Evolutionary conservation across 345 rosid species (phyloP), one percentile per base, ranked within the genome.

Genomic region (Nasturtium officinale): DNA sequence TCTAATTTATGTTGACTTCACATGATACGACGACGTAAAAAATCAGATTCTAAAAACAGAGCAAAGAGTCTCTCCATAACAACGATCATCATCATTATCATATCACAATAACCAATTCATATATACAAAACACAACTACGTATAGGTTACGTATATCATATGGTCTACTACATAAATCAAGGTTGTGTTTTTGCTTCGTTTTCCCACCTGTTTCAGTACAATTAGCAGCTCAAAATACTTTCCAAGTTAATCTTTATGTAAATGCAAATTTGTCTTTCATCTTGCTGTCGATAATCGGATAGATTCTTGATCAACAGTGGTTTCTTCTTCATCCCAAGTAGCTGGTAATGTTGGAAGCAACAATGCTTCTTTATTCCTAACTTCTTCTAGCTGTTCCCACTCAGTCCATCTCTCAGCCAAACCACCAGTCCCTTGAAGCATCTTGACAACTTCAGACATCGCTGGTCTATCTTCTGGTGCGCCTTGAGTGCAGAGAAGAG

Each of bases 401-500:
- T 75, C 83, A 0, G 79, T 85, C 95, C 97, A 94, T 75, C 86
- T 89, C 85, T 84, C 91, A 8, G 85, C 83, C 40, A 91, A 71
- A 10, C 85, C 88, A 5, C 90, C 92, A 21, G 63, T 82, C 65
- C 92, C 97, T 75, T 75, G 82, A 65, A 91, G 83, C 98, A 94
- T 83, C 63, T 87, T 81, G 3, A 94, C 96, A 26, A 89, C 97
- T 64, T 83, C 86, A 3, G 84, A 62, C 96, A 94, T 91, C 15
- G 74, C 77, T 12, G 95, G 96, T 0, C 98, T 87, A 67, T 77
- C 86, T 74, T 91, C 95, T 0, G 91, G 96, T n/a, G 83, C 72
- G 81, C 89, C 84, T 63, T 91, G 95, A 2, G 91, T 80, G 79
- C 96, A 91, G 0, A 94, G 90, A 78, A 94, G 54, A 16, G 97